A percentile compares a stretch with the other conserved stretches of the same genome.
Conservation (phyloP, 805 yeast species). For the Brettanomyces nanus region DNA sequence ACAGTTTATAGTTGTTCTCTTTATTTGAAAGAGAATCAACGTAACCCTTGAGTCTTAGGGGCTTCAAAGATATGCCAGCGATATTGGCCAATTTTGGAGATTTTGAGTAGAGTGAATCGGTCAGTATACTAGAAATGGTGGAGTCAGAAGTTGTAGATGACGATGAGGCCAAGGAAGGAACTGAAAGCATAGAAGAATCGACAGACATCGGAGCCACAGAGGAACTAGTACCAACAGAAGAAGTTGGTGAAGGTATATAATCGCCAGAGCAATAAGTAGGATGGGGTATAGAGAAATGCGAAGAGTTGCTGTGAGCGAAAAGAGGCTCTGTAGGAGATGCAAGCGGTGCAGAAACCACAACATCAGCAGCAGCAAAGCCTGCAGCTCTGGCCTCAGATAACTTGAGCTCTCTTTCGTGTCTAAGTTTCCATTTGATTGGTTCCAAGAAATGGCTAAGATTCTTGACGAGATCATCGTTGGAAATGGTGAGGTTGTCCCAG, state of each 20-base stretch:
- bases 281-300: too few relatives aligned
- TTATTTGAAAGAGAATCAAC: neutral
- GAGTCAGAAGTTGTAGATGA: slow-evolving; percentile 1
- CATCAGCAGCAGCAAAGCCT: neutral
- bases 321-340: slow-evolving; percentile 4
- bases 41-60: slow-evolving; percentile 1
- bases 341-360: neutral
- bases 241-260: slow-evolving; percentile 7
- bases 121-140: neutral
- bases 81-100: neutral
- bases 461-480: slow-evolving; percentile 58
- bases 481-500: slow-evolving; percentile 69
- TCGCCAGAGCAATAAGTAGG: too few relatives aligned
- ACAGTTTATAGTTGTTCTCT: neutral
- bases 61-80: slow-evolving; percentile 1
- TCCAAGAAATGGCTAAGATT: slow-evolving; percentile 69
- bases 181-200: slow-evolving; percentile 1
- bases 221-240: slow-evolving; percentile 8
- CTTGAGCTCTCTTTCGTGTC: slow-evolving; percentile 14
- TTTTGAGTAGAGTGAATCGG: neutral
- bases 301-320: neutral
- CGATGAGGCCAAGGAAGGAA: slow-evolving; percentile 3
- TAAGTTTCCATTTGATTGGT: slow-evolving; percentile 55
- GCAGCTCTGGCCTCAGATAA: slow-evolving; percentile 5
- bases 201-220: slow-evolving; percentile 9